phyloP scores from a whole-genome alignment of 176 grass and related monocot species.

The Aegilops longissima region DNA sequence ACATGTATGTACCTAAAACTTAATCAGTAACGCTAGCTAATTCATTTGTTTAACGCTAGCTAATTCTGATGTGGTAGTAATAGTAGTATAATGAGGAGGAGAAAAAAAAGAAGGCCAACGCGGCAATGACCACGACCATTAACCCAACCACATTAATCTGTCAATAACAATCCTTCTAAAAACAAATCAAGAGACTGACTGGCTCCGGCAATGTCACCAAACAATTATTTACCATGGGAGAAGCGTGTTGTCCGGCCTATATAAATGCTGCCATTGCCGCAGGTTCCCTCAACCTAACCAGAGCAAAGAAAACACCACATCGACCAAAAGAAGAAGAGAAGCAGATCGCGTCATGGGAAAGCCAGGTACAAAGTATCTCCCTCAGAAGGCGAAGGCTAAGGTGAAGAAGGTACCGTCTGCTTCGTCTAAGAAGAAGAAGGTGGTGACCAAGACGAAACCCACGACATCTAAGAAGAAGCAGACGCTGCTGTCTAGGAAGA shows the following conservation, averaged over 20 bases:
- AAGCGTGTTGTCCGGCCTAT: not conserved
- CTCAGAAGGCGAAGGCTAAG: not conserved
- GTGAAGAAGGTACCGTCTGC: too few species aligned
- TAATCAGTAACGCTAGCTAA: too few species aligned
- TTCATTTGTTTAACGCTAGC: too few species aligned
- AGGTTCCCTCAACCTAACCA: not conserved
- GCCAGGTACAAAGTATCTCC: not conserved
- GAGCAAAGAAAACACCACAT: not conserved
- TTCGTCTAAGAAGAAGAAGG: not conserved
- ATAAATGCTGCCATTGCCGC: not conserved
- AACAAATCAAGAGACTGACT: not conserved
- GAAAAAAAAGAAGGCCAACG: too few species aligned
- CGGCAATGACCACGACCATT: too few species aligned
- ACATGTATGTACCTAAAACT: too few species aligned
- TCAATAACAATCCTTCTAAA: not conserved
- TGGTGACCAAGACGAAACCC: not conserved
- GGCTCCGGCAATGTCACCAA: not conserved
- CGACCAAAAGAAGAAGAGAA: not conserved
- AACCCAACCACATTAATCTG: too few species aligned
- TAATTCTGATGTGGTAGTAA: too few species aligned
- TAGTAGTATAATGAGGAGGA: too few species aligned
- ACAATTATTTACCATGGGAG: not conserved
- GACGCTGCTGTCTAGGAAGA: not conserved
- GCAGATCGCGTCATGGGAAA: not conserved
- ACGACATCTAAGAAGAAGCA: not conserved